Percentiles rank a stretch among this genome's conserved stretches.
phyloP scores from a whole-genome alignment of 352 stramenopile species.

The Elongisporangium prolatum region DNA sequence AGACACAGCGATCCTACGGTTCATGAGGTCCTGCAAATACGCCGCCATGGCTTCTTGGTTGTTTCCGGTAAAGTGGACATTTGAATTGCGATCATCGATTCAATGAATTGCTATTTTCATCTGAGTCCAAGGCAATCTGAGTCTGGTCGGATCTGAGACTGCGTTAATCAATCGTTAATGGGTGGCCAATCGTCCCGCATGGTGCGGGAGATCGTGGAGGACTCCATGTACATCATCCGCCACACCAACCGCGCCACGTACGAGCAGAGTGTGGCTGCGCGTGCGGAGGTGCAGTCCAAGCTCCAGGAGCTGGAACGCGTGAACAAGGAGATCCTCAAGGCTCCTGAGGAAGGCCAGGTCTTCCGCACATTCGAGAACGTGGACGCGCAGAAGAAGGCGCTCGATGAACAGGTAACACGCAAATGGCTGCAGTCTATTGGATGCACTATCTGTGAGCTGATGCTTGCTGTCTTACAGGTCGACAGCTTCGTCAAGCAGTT shows the following conservation, averaged over 20 bases:
- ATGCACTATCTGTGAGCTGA: not conserved
- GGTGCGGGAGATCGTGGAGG: slow-evolving; percentile 67
- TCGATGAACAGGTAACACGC: slow-evolving; percentile 47
- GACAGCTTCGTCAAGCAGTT: slow-evolving; percentile 76
- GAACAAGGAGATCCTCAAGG: slow-evolving; percentile 62
- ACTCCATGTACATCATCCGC: slow-evolving; percentile 77
- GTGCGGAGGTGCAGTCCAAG: slow-evolving; percentile 55
- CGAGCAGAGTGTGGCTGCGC: slow-evolving; percentile 46
- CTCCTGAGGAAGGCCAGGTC: slow-evolving; percentile 43
- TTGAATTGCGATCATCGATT: slow-evolving; percentile 9
- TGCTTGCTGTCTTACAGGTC: slow-evolving; percentile 20
- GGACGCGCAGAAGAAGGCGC: slow-evolving; percentile 52
- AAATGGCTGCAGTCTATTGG: not conserved
- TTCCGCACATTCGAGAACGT: slow-evolving; percentile 55
- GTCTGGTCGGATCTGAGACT: slow-evolving; percentile 8
- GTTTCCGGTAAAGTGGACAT: slow-evolving; percentile 4
- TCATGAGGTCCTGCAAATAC: slow-evolving; percentile 83
- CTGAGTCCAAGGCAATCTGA: slow-evolving; percentile 5
- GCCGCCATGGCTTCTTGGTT: slow-evolving; percentile 48
- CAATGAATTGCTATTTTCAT: slow-evolving; percentile 12
- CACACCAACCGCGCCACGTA: slow-evolving; percentile 72
- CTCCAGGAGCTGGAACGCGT: slow-evolving; percentile 49
- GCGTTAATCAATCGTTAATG: slow-evolving; percentile 20
- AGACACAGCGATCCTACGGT: slow-evolving; percentile 37
- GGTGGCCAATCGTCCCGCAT: slow-evolving; percentile 79